Conservation (phyloP, 2,329 filamentous ascomycete genomes). For the Cladosporium oxysporum region DNA sequence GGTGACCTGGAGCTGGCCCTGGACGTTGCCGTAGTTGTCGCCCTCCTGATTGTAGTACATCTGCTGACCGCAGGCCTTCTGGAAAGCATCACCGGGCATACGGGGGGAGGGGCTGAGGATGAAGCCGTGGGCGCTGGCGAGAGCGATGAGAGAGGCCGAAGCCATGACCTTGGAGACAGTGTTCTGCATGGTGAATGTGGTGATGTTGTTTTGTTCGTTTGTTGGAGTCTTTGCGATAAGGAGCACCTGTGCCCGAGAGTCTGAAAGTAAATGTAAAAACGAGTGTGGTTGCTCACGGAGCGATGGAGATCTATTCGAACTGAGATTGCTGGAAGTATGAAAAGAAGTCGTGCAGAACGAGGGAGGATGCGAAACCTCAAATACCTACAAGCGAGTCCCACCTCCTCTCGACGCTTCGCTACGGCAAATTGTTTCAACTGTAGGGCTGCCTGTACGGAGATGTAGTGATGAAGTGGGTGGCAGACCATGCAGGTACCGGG, state of each 20-base stretch:
- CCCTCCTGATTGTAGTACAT: slow-evolving; percentile 55
- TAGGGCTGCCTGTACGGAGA: slow-evolving; percentile 13
- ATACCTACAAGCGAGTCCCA: slow-evolving; percentile 4
- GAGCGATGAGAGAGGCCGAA: slow-evolving; percentile 45
- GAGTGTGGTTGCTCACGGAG: slow-evolving; percentile 19
- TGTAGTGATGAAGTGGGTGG: background rate
- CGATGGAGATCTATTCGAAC: slow-evolving; percentile 10
- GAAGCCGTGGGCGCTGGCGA: slow-evolving; percentile 57
- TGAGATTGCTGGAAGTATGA: slow-evolving; percentile 1
- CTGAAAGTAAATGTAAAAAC: slow-evolving; percentile 13
- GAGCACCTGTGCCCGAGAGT: slow-evolving; percentile 17
- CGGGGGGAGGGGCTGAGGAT: slow-evolving; percentile 52
- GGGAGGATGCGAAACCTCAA: background rate
- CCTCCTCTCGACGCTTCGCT: slow-evolving; percentile 3
- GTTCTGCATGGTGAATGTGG: slow-evolving; percentile 15
- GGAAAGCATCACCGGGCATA: slow-evolving; percentile 54
- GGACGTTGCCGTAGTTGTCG: slow-evolving; percentile 60
- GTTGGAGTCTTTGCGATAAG: slow-evolving; percentile 2
- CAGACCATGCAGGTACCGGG: slow-evolving; percentile 4
- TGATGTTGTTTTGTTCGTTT: slow-evolving; percentile 1
- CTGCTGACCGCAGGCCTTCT: slow-evolving; percentile 56
- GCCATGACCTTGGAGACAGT: slow-evolving; percentile 17
- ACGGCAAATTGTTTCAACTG: slow-evolving; percentile 14
- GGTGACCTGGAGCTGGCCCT: slow-evolving; percentile 55
- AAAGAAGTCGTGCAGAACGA: background rate